phyloP scores from a whole-genome alignment of 2,329 filamentous ascomycete genomes.

The Verticillium alfalfae region DNA sequence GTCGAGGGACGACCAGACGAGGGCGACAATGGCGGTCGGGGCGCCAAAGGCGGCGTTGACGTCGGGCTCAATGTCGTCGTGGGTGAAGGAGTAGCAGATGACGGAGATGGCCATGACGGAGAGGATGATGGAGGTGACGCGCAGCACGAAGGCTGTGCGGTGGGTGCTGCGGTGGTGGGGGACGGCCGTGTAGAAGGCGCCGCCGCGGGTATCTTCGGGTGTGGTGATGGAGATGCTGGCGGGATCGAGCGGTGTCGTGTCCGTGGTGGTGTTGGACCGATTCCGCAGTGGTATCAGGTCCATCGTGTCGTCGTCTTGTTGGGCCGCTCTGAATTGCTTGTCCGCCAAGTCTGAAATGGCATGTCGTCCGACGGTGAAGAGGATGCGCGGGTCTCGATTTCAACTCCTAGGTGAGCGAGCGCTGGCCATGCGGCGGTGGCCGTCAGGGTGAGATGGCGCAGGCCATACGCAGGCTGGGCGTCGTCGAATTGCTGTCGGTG shows the following conservation, averaged over 20 bases:
- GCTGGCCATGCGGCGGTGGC: not conserved
- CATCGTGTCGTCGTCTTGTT: no score
- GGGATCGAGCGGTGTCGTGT: slow-evolving; percentile 8
- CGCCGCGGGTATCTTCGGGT: slow-evolving; percentile 4
- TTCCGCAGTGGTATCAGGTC: not conserved
- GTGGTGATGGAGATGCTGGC: slow-evolving; percentile 2
- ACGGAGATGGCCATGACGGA: slow-evolving; percentile 3
- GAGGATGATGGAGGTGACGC: slow-evolving; percentile 5
- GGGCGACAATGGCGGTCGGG: slow-evolving; percentile 2
- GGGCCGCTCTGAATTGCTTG: not conserved
- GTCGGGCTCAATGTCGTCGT: not conserved
- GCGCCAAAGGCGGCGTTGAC: slow-evolving; percentile 1
- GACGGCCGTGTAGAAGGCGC: slow-evolving; percentile 9
- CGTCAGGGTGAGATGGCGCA: not conserved
- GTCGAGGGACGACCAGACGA: slow-evolving; percentile 5
- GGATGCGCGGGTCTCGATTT: not conserved
- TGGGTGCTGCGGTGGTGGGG: slow-evolving; percentile 10
- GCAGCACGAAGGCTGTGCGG: slow-evolving; percentile 5
- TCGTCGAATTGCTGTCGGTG: not conserved
- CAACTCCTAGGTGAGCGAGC: not conserved
- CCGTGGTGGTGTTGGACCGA: slow-evolving; percentile 7
- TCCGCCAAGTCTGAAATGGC: not conserved
- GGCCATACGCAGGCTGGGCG: not conserved
- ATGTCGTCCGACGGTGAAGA: not conserved
- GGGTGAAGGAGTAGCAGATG: not conserved